Evolutionary conservation across 768 basidiomycete genomes (phyloP).

Genomic region (Mycena albidolilacea): DNA sequence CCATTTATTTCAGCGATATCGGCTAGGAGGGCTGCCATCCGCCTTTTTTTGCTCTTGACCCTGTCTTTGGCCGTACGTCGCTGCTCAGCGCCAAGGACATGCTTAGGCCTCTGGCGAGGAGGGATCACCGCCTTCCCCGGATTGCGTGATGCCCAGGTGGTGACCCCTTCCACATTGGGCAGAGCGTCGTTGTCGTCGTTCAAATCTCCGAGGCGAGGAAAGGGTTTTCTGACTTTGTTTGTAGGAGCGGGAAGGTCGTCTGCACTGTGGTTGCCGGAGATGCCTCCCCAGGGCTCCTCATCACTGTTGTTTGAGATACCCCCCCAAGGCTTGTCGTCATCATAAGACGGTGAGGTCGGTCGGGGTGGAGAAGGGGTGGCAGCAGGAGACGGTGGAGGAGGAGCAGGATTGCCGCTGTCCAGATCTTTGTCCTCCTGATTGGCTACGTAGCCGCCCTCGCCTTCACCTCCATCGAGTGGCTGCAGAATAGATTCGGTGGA

Average conservation of each 20-base stretch:
- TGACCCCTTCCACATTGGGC: background rate
- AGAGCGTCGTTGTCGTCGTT: background rate
- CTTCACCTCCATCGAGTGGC: background rate
- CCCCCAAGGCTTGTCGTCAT: background rate
- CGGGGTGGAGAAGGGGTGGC: background rate
- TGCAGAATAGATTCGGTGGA: background rate
- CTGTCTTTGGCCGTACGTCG: background rate
- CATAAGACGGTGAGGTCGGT: background rate
- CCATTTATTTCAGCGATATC: background rate
- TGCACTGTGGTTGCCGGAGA: background rate
- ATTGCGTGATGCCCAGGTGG: background rate
- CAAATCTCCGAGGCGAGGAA: background rate
- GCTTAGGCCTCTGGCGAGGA: background rate
- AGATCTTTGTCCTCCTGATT: background rate
- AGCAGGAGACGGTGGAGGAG: background rate
- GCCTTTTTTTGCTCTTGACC: background rate
- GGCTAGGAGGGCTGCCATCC: background rate
- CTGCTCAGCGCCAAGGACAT: background rate
- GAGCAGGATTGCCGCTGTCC: background rate
- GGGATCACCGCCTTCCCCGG: background rate
- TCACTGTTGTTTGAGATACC: background rate
- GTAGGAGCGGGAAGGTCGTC: background rate
- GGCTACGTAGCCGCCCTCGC: background rate
- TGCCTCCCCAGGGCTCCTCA: background rate
- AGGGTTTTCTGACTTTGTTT: background rate